Percentiles rank a stretch among this genome's conserved stretches.
Evolutionary conservation across 441 rosid species (phyloP).

Genomic region (Capsella rubella): DNA sequence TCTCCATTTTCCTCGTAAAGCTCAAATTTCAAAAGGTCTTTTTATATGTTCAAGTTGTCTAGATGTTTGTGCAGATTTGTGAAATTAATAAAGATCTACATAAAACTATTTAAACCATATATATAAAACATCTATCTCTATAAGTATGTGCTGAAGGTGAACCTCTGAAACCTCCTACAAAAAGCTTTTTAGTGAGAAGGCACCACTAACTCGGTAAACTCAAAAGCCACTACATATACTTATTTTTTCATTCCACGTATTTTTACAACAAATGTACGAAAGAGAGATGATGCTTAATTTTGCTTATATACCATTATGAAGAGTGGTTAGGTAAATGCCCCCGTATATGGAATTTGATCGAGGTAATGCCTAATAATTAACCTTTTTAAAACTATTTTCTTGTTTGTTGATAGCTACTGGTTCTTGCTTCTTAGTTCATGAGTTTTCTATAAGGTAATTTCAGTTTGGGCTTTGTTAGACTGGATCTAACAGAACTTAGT

Average conservation of each 20-base stretch:
- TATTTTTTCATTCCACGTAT: background rate
- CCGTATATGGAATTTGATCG: background rate
- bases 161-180: conserved; percentile 26
- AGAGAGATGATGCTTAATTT: background rate
- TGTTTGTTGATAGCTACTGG: conserved; percentile 27
- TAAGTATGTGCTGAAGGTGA: conserved; percentile 26
- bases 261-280: conserved; percentile 13
- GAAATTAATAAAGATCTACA: conserved; percentile 34
- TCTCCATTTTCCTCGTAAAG: conserved; percentile 37
- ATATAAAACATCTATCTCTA: background rate
- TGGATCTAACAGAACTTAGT: conserved; percentile 20
- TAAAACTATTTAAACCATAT: background rate
- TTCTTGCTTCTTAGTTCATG: conserved; percentile 36
- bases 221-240: background rate
- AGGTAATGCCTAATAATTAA: background rate
- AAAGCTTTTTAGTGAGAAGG: conserved; percentile 31
- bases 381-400: conserved; percentile 16
- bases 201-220: conserved; percentile 37
- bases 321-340: conserved; percentile 28
- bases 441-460: conserved; percentile 29
- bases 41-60: conserved; percentile 37
- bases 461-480: conserved; percentile 37
- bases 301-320: background rate
- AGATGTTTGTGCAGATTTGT: conserved; percentile 39
- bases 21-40: conserved; percentile 36